Percentiles rank a stretch among this genome's conserved stretches.
Evolutionary conservation across 305 asterid genomes (phyloP).

Genomic region (Rubia peregrina): DNA sequence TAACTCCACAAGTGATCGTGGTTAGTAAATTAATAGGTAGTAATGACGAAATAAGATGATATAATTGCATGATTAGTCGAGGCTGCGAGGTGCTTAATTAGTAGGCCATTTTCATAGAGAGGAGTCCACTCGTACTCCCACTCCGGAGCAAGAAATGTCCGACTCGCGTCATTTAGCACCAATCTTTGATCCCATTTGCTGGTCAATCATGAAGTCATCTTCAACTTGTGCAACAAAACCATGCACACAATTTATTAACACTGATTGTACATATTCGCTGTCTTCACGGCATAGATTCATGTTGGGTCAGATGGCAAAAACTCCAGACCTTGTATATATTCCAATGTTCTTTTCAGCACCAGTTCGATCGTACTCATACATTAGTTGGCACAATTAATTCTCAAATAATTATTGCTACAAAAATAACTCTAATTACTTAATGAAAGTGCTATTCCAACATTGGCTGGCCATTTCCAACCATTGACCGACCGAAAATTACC

Average conservation of each 20-base stretch:
- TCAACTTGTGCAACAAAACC: conserved; percentile 29
- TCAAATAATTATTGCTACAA: no score
- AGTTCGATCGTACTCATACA: not conserved
- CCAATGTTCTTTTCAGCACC: not conserved
- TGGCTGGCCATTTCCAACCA: no score
- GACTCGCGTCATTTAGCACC: conserved; percentile 57
- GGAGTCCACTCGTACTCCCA: conserved; percentile 66
- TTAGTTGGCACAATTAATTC: not conserved
- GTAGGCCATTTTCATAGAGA: conserved; percentile 29
- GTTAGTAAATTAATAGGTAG: not conserved
- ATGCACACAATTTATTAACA: not conserved
- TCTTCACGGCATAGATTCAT: not conserved
- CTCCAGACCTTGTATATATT: not conserved
- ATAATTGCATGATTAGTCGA: not conserved
- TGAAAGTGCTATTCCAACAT: no score
- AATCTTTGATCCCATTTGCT: conserved; percentile 33
- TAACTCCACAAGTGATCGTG: not conserved
- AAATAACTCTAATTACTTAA: no score
- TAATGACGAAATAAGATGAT: not conserved
- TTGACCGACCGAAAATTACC: no score
- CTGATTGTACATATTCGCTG: not conserved
- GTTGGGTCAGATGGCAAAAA: not conserved
- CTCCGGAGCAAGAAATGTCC: conserved; percentile 30
- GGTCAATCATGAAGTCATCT: conserved; percentile 32
- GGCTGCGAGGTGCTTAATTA: conserved; percentile 14